Percentiles rank a stretch among this genome's conserved stretches.
These are phyloP conservation scores for Penicillium hordei DNA, from an alignment of 2,329 filamentous ascomycete species.

Conservation along the genomic window DNA sequence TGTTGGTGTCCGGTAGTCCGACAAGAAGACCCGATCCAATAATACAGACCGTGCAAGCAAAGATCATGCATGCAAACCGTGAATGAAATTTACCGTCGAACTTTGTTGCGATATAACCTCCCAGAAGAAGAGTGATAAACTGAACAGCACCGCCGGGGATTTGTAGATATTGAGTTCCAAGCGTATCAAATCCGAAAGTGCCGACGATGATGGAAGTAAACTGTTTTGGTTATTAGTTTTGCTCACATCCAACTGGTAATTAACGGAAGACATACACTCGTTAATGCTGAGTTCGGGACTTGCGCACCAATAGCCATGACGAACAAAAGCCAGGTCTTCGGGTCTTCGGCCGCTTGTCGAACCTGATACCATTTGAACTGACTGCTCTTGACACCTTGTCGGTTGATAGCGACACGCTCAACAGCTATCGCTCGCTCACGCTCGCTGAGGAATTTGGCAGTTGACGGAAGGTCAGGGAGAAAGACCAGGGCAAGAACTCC, in stretches of 20 bases:
- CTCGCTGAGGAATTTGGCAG: constrained; percentile 47
- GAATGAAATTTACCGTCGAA: constrained; percentile 48
- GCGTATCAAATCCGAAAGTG: constrained; percentile 50
- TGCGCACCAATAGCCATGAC: constrained; percentile 55
- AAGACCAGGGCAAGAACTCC: constrained; percentile 40
- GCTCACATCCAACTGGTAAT: background rate
- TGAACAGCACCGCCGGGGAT: constrained; percentile 61
- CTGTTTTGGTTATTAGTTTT: constrained; percentile 16
- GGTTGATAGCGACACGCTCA: constrained; percentile 53
- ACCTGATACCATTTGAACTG: constrained; percentile 51
- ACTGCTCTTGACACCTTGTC: constrained; percentile 56
- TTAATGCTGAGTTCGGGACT: constrained; percentile 58
- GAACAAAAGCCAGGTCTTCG: constrained; percentile 62
- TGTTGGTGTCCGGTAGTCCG: constrained; percentile 51
- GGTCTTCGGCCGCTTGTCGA: constrained; percentile 51
- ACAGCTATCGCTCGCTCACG: constrained; percentile 56
- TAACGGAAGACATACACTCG: constrained; percentile 36
- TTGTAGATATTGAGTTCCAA: constrained; percentile 58
- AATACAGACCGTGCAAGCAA: constrained; percentile 58
- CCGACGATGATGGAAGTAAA: constrained; percentile 52
- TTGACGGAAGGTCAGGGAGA: constrained; percentile 48
- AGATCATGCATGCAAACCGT: constrained; percentile 57
- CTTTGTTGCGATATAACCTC: constrained; percentile 54
- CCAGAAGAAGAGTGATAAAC: constrained; percentile 54
- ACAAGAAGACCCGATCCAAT: constrained; percentile 54